Evolutionary conservation across 1,284 basidiomycete genomes (phyloP), one percentile per base, ranked within the genome.

Genomic region (Cryptococcus amylolentus): DNA sequence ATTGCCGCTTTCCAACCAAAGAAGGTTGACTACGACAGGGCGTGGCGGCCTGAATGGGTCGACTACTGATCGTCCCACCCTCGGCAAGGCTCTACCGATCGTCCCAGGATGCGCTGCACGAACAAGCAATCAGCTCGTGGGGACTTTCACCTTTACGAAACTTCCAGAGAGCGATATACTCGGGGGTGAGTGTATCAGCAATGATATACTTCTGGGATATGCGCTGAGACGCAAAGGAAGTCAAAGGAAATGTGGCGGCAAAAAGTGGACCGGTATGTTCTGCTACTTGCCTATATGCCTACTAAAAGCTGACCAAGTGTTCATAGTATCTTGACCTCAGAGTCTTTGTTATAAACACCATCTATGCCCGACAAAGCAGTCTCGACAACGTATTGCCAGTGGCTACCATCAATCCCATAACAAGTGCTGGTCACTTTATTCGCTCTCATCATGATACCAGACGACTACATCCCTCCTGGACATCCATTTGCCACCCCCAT

Each of bases 1-100:
- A 74, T 77, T 47, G 73, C 75, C 14, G 65, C 73, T 56, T 77
- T 75, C 57, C 62, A 75, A 4, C 71, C 73, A 1, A 60, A 52
- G 35, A 61, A 55, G 44, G 57, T 75, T 44, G 48, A 58, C 10
- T 66, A 63, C 27, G 67, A 73, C 42, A 47, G 40, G 23, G 46
- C 42, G 9, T 54, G 60, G 49, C 61, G 62, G 35, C 72, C 74
- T 10, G 49, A 53, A 3, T 76, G 74, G 74, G 62, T 64, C 4
- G 62, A 57, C 35, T 65, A 16, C 12, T 44, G 41, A 46, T 18
- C 35, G 31, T 26, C 38, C 18, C 35, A 49, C 16, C 31, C n/a
- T 26, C 20, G n/a, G 27, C 14, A 46, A 23, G 20, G 26, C 44
- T 28, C 12, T 28, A 5, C 44, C 26, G 14, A 14, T n/a, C 44